These are phyloP conservation scores for Zygotorulaspora sp. DNA, from an alignment of 805 yeast species.

Conservation along the genomic window DNA sequence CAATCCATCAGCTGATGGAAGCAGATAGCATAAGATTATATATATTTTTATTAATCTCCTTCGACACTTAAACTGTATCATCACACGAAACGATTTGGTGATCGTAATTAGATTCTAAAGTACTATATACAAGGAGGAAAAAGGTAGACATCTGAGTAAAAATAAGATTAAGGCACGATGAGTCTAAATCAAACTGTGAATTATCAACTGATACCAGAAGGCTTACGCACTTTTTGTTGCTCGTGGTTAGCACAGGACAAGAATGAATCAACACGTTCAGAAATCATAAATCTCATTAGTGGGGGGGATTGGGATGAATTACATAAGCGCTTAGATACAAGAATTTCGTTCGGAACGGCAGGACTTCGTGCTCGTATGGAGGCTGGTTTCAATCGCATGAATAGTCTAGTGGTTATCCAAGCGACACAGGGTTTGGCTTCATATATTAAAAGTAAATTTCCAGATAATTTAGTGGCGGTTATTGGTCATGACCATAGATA, in stretches of 20 bases:
- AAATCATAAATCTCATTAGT: constrained; percentile 46
- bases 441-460: constrained; percentile 38
- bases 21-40: neutral
- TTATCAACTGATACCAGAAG: constrained; percentile 16
- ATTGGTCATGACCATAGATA: constrained; percentile 91
- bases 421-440: constrained; percentile 79
- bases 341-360: constrained; percentile 89
- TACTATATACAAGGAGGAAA: no score
- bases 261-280: constrained; percentile 47
- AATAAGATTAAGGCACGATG: no score
- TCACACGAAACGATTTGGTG: no score
- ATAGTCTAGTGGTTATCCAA: constrained; percentile 81
- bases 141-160: no score
- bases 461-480: constrained; percentile 42
- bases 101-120: no score
- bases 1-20: neutral
- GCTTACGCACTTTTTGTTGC: constrained; percentile 9
- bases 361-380: constrained; percentile 86
- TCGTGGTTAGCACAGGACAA: constrained; percentile 34
- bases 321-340: constrained; percentile 45
- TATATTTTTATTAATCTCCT: no score
- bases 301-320: constrained; percentile 42
- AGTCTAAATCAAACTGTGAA: no score
- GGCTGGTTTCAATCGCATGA: constrained; percentile 87
- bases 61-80: neutral